These are phyloP conservation scores for Aspergillus floridensis DNA, from an alignment of 2,329 filamentous ascomycete genomes.

Conservation along the genomic window DNA sequence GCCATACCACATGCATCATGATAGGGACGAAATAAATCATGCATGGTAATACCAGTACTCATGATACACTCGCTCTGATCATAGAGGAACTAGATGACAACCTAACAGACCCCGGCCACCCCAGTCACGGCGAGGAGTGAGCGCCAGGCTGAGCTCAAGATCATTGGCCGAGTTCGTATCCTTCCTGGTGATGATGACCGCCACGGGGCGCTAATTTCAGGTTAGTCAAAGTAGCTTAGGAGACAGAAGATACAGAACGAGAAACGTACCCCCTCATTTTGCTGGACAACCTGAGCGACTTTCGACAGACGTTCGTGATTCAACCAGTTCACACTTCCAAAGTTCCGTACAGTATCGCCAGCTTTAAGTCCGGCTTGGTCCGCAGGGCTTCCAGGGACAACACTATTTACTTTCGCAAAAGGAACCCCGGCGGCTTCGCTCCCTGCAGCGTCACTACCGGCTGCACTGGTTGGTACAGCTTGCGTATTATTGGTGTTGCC, in stretches of 20 bases:
- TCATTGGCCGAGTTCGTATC: constrained; percentile 44
- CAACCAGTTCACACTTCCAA: constrained; percentile 76
- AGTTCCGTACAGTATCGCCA: constrained; percentile 78
- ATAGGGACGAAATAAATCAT: not conserved
- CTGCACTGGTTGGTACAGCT: constrained; percentile 21
- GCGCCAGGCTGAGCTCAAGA: constrained; percentile 62
- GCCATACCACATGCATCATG: constrained; percentile 21
- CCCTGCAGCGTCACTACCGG: constrained; percentile 22
- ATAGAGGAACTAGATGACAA: constrained; percentile 83
- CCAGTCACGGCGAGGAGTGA: constrained; percentile 80
- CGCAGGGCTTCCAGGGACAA: constrained; percentile 76
- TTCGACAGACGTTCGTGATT: constrained; percentile 85
- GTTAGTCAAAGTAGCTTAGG: not conserved
- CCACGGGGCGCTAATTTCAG: constrained; percentile 59
- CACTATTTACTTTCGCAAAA: constrained; percentile 88
- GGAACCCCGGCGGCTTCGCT: constrained; percentile 53
- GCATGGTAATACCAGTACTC: not conserved
- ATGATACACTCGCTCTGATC: constrained; percentile 27
- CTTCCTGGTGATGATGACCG: constrained; percentile 64
- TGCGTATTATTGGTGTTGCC: constrained; percentile 26
- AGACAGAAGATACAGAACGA: not conserved
- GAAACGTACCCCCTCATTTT: constrained; percentile 76
- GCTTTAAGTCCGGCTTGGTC: constrained; percentile 74
- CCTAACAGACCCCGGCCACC: constrained; percentile 85
- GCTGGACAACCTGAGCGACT: constrained; percentile 85